These are phyloP conservation scores for Leucosporidium creatinivorum DNA, from an alignment of 768 basidiomycete genomes.

Conservation along the genomic window DNA sequence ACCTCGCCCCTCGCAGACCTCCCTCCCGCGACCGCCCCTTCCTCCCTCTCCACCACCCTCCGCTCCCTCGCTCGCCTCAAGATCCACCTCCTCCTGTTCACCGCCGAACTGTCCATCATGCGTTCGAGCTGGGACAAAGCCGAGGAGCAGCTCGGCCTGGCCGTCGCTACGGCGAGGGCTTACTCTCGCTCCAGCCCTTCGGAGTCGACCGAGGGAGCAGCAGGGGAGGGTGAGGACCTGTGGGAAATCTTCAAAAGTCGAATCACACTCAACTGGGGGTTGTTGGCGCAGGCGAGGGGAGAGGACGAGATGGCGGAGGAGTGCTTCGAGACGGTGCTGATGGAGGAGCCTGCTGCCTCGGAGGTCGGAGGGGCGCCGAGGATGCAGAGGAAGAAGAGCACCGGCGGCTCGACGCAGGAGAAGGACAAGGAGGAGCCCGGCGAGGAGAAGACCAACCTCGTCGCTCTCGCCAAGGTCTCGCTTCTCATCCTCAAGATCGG, in stretches of 20 bases:
- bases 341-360: no score
- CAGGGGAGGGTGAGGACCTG: background rate
- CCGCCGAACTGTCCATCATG: constrained; percentile 1
- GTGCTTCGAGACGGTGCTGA: background rate
- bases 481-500: background rate
- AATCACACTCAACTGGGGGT: background rate
- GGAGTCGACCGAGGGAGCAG: background rate
- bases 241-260: background rate
- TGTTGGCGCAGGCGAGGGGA: background rate
- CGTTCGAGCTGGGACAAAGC: background rate
- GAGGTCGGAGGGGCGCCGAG: no score
- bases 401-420: no score
- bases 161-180: background rate
- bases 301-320: background rate
- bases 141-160: background rate
- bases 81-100: constrained; percentile 6
- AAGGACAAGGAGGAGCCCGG: no score
- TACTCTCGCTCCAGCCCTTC: background rate
- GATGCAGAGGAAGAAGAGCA: no score
- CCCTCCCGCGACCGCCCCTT: background rate
- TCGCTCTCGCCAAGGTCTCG: background rate
- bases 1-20: background rate
- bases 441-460: background rate
- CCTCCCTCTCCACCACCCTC: background rate
- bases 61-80: background rate